Evolutionary conservation across 768 basidiomycete species (phyloP), one percentile per base, ranked within the genome.

Genomic region (Sporobolomyces phaffii): DNA sequence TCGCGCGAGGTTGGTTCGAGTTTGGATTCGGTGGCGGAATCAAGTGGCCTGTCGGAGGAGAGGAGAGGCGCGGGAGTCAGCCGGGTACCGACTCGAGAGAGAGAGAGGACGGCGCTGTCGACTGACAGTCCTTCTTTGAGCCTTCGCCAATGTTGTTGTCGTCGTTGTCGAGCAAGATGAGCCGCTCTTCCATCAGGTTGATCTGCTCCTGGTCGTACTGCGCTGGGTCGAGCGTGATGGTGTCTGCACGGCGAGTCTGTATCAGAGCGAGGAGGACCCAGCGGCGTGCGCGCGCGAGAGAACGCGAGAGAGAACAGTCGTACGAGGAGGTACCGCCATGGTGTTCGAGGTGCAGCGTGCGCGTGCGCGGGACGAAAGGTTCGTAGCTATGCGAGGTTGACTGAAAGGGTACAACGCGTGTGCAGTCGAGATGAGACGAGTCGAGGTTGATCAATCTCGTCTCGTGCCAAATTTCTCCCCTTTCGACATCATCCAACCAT

Each of bases 101-200:
- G 2, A 24, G 24, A 31, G 7, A 49, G 33, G 22, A n/a, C 2
- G 31, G 22, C 43, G 53, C 10, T 36, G 54, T 13, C 65, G 33
- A 28, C 60, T 65, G 74, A 92, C 94, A 98, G 26, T 90, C 92
- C 81, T 98, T 99, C 82, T 99, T 99, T 78, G 91, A 90, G 68
- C 86, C 82, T 29, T 90, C 88, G 29, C 91, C 91, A 53, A 91
- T 86, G 22, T 86, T 84, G 38, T 83, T 83, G 77, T 94, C 91
- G 61, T 93, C 77, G 76, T 91, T 88, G 75, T 92, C 89, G 36
- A 93, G 90, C 47, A 94, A 83, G 76, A 94, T 93, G 74, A 93
- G 70, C 75, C 79, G 81, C 79, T 99, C 96, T 73, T 92, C 90
- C 96, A 99, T 99, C 64, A 99, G 82, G 67, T 87, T 83, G 40